A percentile compares a stretch with the other conserved stretches of the same genome.
Conservation (phyloP, 108 stramenopile species). For the Schizochytrium sp. region DNA sequence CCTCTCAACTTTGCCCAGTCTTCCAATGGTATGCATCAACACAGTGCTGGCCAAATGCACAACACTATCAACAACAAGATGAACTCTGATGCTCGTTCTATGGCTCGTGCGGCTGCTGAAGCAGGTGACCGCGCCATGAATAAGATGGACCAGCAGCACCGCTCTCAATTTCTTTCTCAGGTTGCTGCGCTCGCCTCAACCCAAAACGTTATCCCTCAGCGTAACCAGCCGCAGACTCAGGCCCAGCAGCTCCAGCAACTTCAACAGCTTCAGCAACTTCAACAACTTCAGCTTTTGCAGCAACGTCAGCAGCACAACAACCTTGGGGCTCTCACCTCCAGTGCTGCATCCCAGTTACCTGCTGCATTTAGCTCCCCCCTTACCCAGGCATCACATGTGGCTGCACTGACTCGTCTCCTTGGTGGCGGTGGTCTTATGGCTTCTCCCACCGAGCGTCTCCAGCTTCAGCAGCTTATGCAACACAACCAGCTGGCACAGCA, state of each 20-base stretch:
- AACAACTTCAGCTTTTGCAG: background rate
- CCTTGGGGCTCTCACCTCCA: background rate
- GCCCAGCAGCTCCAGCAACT: background rate
- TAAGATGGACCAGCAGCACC: background rate
- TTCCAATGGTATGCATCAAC: background rate
- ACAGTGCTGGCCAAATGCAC: background rate
- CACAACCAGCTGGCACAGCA: background rate
- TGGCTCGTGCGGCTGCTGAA: background rate
- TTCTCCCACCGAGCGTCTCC: background rate
- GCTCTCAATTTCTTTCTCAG: background rate
- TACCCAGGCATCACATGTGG: background rate
- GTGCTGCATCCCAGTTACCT: background rate
- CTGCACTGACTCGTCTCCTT: background rate
- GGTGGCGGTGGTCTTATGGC: background rate
- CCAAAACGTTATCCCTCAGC: background rate
- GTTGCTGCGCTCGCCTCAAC: background rate
- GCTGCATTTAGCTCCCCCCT: background rate
- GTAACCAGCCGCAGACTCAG: background rate
- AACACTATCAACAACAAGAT: background rate
- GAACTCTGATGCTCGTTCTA: background rate
- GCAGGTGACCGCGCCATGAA: background rate
- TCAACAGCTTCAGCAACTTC: background rate
- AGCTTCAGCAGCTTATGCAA: background rate
- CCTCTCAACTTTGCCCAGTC: conserved; percentile 12
- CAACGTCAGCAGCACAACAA: conserved; percentile 7